Percentiles rank a stretch among this genome's conserved stretches.
Evolutionary conservation across 2,329 filamentous ascomycete species (phyloP).

Genomic region (Didymella pomorum): DNA sequence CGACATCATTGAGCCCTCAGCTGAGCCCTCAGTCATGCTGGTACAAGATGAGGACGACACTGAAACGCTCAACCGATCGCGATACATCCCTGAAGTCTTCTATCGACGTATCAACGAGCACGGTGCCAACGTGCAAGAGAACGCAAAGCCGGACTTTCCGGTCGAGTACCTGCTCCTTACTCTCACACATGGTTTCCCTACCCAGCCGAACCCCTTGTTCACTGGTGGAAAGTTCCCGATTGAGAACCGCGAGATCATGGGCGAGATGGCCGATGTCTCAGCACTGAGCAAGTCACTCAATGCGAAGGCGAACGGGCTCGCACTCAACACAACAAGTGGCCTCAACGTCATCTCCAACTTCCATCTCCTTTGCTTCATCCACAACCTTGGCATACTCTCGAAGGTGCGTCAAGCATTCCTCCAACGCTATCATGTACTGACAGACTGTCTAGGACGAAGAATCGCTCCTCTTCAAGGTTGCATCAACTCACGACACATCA

Average conservation of each 20-base stretch:
- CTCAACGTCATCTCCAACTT: constrained; percentile 85
- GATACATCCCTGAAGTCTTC: constrained; percentile 98
- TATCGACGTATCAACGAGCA: constrained; percentile 97
- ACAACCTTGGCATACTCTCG: constrained; percentile 79
- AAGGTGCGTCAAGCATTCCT: constrained; percentile 67
- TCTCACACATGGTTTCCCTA: constrained; percentile 94
- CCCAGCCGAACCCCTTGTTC: constrained; percentile 78
- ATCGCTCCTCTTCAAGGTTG: constrained; percentile 82
- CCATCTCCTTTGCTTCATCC: constrained; percentile 88
- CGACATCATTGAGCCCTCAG: constrained; percentile 93
- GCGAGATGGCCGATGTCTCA: constrained; percentile 81
- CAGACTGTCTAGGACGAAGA: constrained; percentile 77
- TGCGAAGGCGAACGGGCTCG: constrained; percentile 59
- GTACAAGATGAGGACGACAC: constrained; percentile 92
- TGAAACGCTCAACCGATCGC: constrained; percentile 71
- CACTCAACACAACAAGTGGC: constrained; percentile 67
- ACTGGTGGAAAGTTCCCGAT: constrained; percentile 78
- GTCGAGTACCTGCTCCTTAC: constrained; percentile 97
- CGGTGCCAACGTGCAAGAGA: constrained; percentile 93
- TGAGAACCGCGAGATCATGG: constrained; percentile 88
- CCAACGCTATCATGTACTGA: not conserved
- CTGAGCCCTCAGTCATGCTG: constrained; percentile 91
- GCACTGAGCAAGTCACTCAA: constrained; percentile 73
- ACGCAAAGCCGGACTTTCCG: constrained; percentile 94
- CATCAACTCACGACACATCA: constrained; percentile 78